These are phyloP conservation scores for Lentinus brumalis DNA, from an alignment of 768 basidiomycete genomes.

Conservation along the genomic window DNA sequence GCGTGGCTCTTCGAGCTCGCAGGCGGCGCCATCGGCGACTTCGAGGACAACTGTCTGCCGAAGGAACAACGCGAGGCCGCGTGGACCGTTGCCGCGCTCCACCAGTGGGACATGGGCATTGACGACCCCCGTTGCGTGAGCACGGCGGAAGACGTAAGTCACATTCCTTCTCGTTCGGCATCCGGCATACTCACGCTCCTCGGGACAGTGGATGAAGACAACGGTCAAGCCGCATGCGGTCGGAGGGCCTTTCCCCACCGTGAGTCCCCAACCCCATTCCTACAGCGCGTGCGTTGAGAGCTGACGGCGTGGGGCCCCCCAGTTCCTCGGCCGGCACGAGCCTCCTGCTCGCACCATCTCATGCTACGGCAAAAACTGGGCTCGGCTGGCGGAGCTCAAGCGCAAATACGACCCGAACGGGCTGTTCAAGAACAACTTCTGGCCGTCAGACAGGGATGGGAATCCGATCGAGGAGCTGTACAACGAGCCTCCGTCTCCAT, in stretches of 20 bases:
- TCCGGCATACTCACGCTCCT: neutral
- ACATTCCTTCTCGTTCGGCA: too few relatives aligned
- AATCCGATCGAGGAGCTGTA: slow-evolving; percentile 53
- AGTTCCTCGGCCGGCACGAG: slow-evolving; percentile 81
- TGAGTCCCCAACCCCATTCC: slow-evolving; percentile 41
- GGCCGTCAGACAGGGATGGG: slow-evolving; percentile 70
- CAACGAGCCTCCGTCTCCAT: slow-evolving; percentile 55
- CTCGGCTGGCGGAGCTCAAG: slow-evolving; percentile 70
- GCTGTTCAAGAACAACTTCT: slow-evolving; percentile 77
- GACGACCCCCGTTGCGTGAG: slow-evolving; percentile 80
- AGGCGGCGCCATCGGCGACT: slow-evolving; percentile 76
- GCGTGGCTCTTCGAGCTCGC: slow-evolving; percentile 94
- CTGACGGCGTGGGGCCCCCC: neutral
- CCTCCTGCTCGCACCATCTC: slow-evolving; percentile 59
- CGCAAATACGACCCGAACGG: slow-evolving; percentile 73
- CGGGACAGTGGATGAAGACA: slow-evolving; percentile 71
- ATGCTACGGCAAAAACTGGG: slow-evolving; percentile 78
- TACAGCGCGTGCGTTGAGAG: neutral
- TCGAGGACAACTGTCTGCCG: slow-evolving; percentile 73
- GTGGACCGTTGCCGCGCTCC: slow-evolving; percentile 87
- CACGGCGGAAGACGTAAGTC: slow-evolving; percentile 76
- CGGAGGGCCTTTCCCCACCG: slow-evolving; percentile 85
- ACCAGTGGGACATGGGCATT: slow-evolving; percentile 88
- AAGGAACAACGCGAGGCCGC: slow-evolving; percentile 75
- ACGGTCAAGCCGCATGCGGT: slow-evolving; percentile 71